Evolutionary conservation across 768 basidiomycete species (phyloP), one percentile per base, ranked within the genome.

Genomic region (Mrakia blollopis): DNA sequence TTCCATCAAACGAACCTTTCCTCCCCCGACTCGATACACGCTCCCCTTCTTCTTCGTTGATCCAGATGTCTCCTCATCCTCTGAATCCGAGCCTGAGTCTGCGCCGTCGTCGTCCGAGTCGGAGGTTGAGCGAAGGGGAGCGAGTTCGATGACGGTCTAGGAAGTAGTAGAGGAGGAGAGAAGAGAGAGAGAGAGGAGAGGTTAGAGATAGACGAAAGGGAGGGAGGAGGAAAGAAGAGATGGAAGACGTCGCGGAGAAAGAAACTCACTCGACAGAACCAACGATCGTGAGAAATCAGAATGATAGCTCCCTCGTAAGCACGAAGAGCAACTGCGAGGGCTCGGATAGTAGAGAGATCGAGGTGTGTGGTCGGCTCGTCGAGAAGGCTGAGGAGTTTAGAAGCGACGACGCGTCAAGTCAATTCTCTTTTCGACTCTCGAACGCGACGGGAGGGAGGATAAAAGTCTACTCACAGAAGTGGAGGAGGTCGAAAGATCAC

Each of bases 321-420:
- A 68, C 85, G 85, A 60, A 91, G 83, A 11, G 88, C 86, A 30
- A 84, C 83, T 0, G 88, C 87, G 2, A 91, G 83, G 0, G 87
- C 88, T 76, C 86, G 82, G 44, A 90, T 88, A 3, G 89, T 90
- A 35, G 87, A 86, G 60, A 86, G 85, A 81, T 91, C 90, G 61
- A 91, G 82, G 83, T 91, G 90, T n/a, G 90, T 86, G 18, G 90
- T 89, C 7, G 89, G 87, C 81, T 91, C 90, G 77, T 86, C 85
- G 32, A 86, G 80, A 0, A 86, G 82, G 28, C 81, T 81, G 60
- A 14, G 50, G 57, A 32, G 1, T 0, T 52, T 25, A 60, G 63
- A 9, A 3, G 39, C 37, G 13, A 14, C 47, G 47, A 50, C 47
- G 47, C 47, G 47, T 50, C 47, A 50, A 18, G 11, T n/a, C n/a